Percentiles rank a stretch among this genome's conserved stretches.
phyloP scores from a whole-genome alignment of 2,329 filamentous ascomycete genomes.

The Chaetomiaceae sp. region DNA sequence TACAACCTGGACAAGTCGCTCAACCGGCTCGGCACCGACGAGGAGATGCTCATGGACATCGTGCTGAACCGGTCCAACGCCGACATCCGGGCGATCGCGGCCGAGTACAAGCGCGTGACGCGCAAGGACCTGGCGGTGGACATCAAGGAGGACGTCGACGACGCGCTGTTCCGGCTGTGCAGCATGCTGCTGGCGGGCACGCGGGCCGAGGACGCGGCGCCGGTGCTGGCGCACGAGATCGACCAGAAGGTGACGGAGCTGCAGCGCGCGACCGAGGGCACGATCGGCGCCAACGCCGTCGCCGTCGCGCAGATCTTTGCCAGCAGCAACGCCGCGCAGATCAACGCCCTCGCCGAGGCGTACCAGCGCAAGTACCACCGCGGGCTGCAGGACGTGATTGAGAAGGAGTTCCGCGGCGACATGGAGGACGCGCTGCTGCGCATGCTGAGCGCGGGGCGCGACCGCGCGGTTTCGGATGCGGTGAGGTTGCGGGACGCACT shows the following conservation, averaged over 20 bases:
- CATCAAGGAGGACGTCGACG: conserved; percentile 71
- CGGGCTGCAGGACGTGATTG: conserved; percentile 66
- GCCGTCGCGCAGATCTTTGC: conserved; percentile 73
- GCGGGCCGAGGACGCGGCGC: conserved; percentile 70
- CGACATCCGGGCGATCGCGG: conserved; percentile 79
- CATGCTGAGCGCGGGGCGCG: conserved; percentile 3
- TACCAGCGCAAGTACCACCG: conserved; percentile 70
- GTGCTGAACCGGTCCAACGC: conserved; percentile 77
- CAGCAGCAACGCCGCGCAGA: conserved; percentile 69
- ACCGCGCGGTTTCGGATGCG: background rate
- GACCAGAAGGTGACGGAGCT: conserved; percentile 71
- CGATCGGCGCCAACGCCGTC: conserved; percentile 66
- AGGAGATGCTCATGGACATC: conserved; percentile 77
- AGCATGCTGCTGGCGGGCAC: conserved; percentile 69
- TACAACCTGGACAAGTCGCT: conserved; percentile 65
- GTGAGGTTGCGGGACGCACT: background rate
- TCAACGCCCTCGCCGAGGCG: conserved; percentile 70
- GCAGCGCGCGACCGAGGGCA: conserved; percentile 69
- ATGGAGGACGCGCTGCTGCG: conserved; percentile 75
- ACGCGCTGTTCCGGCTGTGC: conserved; percentile 81
- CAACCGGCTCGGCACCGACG: conserved; percentile 77
- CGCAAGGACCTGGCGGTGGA: conserved; percentile 62
- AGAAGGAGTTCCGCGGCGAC: conserved; percentile 80
- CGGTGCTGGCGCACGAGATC: conserved; percentile 65
- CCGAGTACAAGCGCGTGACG: conserved; percentile 64